Evolutionary conservation across 805 yeast species (phyloP).

Genomic region (Ogataea haglerorum): DNA sequence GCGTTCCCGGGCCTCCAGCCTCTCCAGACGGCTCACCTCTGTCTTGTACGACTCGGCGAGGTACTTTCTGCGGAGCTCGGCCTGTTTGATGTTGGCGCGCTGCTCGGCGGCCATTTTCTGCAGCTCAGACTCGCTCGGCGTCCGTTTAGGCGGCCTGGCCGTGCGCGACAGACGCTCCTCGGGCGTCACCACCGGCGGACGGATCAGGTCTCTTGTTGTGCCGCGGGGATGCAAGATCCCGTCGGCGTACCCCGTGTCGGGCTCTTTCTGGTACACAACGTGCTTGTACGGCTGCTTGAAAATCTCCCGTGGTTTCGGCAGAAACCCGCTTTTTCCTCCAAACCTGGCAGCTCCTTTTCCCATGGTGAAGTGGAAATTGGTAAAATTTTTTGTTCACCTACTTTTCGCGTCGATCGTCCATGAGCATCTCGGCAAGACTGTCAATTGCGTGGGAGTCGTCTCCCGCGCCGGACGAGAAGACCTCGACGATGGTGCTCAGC

Average conservation of each 20-base stretch:
- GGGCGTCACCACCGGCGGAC: slow-evolving; percentile 54
- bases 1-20: slow-evolving; percentile 25
- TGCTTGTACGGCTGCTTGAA: slow-evolving; percentile 66
- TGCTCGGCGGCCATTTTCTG: slow-evolving; percentile 34
- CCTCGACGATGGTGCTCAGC: slow-evolving; percentile 47
- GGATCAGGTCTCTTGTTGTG: slow-evolving; percentile 53
- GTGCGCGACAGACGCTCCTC: slow-evolving; percentile 54
- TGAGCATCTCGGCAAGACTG: slow-evolving; percentile 42
- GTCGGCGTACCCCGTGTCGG: slow-evolving; percentile 66
- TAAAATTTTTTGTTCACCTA: slow-evolving; percentile 10
- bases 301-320: slow-evolving; percentile 75
- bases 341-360: slow-evolving; percentile 48
- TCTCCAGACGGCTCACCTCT: slow-evolving; percentile 37
- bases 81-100: slow-evolving; percentile 47
- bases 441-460: slow-evolving; percentile 48
- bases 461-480: slow-evolving; percentile 40
- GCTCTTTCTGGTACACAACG: slow-evolving; percentile 44
- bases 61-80: slow-evolving; percentile 70
- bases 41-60: slow-evolving; percentile 53
- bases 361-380: slow-evolving; percentile 28
- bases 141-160: slow-evolving; percentile 43
- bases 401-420: slow-evolving; percentile 10
- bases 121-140: slow-evolving; percentile 33
- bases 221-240: slow-evolving; percentile 66
- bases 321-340: slow-evolving; percentile 73